Evolutionary conservation across 2,329 filamentous ascomycete species (phyloP), one percentile per base, ranked within the genome.

Genomic region (Xylariaceae sp.): DNA sequence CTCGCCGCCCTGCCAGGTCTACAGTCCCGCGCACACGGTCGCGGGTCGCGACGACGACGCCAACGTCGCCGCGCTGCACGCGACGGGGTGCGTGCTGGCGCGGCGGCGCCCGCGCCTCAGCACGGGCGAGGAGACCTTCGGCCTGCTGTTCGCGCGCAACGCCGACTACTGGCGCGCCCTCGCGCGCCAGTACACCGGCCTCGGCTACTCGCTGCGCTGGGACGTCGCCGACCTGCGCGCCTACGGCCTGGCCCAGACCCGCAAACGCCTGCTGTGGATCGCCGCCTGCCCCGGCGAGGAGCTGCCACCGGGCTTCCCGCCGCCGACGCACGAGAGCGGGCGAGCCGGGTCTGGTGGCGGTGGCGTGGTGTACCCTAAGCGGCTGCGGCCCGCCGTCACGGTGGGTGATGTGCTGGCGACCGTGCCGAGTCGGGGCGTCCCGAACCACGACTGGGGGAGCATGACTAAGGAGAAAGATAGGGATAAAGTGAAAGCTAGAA

Each of bases 91-190:
- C 2, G 50, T 86, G 0, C 57, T 89, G 0, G 52, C 67, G 3
- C 67, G 67, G 19, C 52, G 68, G 0, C 70, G 67, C 0, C 83
- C 86, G 0, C 66, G 85, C 0, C 51, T 90, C 0, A 69, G 83
- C 1, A 92, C 84, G 0, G 60, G 92, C 0, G 86, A 93, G 44
- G 80, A 93, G 49, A 88, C 85, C 0, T 77, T 75, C 33, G 84
- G 83, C 0, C 65, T 92, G 0, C 53, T 70, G 0, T 61, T 64
- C 12, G 55, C 67, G 0, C 53, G 63, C 0, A 73, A 78, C 33
- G 50, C 56, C 4, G 51, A 61, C 0, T 75, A 68, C 25, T 78
- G 87, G 19, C 60, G 68, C 23, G 56, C 64, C 0, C 55, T 88
- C 0, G 59, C 90, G 1, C 59, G 67, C 12, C 72, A 77, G 28